These are phyloP conservation scores for Pyrenochaeta sp. DNA, from an alignment of 2,329 filamentous ascomycete genomes.

Conservation along the genomic window DNA sequence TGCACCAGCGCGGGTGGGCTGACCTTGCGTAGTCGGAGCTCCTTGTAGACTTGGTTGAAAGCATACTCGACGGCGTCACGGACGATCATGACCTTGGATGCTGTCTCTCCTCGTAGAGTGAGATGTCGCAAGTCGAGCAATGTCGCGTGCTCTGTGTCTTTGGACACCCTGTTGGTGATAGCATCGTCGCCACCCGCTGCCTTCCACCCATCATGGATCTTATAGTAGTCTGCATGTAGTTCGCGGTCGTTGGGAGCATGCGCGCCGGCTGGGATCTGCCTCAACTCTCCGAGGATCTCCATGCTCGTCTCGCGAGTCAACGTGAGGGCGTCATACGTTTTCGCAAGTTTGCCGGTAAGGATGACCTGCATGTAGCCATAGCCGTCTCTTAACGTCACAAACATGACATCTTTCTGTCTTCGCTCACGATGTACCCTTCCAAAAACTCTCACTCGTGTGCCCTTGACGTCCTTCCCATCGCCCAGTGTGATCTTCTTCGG, in stretches of 20 bases:
- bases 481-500: conserved; percentile 64
- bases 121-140: conserved; percentile 85
- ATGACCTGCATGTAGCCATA: conserved; percentile 87
- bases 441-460: conserved; percentile 78
- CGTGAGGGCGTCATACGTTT: conserved; percentile 89
- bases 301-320: conserved; percentile 89
- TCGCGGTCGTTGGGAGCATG: conserved; percentile 86
- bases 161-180: conserved; percentile 82
- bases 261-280: conserved; percentile 77
- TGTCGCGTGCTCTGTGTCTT: conserved; percentile 73
- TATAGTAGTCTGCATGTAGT: conserved; percentile 89
- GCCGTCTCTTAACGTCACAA: conserved; percentile 85
- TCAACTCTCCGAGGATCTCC: conserved; percentile 83
- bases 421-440: conserved; percentile 85
- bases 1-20: conserved; percentile 90
- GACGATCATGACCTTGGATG: conserved; percentile 87
- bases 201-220: conserved; percentile 70
- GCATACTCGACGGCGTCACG: conserved; percentile 81
- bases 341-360: conserved; percentile 80
- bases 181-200: conserved; percentile 89
- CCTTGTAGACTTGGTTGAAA: conserved; percentile 81
- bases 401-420: conserved; percentile 83
- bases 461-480: conserved; percentile 63
- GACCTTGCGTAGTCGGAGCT: conserved; percentile 81
- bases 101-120: conserved; percentile 82